These are phyloP conservation scores for Collariella sp. DNA, from an alignment of 495 filamentous ascomycete species.

Conservation along the genomic window DNA sequence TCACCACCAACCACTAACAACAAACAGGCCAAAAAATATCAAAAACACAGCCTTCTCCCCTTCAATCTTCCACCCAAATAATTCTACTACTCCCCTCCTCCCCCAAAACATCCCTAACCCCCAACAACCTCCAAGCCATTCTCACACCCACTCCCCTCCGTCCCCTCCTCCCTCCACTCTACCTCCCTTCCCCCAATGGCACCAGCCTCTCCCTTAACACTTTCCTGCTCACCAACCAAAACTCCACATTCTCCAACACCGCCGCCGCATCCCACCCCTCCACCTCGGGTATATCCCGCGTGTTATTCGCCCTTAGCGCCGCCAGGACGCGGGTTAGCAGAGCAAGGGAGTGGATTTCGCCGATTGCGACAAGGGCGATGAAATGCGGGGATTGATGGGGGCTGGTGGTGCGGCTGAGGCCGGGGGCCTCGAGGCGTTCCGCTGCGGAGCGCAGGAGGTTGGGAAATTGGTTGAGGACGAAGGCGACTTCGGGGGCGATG, in stretches of 20 bases:
- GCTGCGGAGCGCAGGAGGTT: constrained; percentile 57
- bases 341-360: constrained; percentile 68
- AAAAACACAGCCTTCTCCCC: neutral
- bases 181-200: constrained; percentile 59
- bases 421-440: constrained; percentile 50
- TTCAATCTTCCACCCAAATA: constrained; percentile 22
- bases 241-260: constrained; percentile 71
- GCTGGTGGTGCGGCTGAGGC: constrained; percentile 38
- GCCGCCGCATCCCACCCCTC: constrained; percentile 60
- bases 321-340: constrained; percentile 60
- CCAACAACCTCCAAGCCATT: constrained; percentile 62
- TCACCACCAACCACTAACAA: neutral
- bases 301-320: constrained; percentile 50
- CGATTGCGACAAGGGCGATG: constrained; percentile 61
- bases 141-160: constrained; percentile 32
- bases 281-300: constrained; percentile 55
- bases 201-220: constrained; percentile 59
- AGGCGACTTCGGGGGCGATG: constrained; percentile 71
- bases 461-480: constrained; percentile 79
- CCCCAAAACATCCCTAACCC: constrained; percentile 40
- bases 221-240: constrained; percentile 54
- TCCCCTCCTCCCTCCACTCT: constrained; percentile 47
- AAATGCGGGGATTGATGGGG: constrained; percentile 33
- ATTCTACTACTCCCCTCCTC: too few species aligned
- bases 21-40: neutral